phyloP scores from a whole-genome alignment of 1,139 yeast genomes.

The Pneumocystis wakefieldiae region DNA sequence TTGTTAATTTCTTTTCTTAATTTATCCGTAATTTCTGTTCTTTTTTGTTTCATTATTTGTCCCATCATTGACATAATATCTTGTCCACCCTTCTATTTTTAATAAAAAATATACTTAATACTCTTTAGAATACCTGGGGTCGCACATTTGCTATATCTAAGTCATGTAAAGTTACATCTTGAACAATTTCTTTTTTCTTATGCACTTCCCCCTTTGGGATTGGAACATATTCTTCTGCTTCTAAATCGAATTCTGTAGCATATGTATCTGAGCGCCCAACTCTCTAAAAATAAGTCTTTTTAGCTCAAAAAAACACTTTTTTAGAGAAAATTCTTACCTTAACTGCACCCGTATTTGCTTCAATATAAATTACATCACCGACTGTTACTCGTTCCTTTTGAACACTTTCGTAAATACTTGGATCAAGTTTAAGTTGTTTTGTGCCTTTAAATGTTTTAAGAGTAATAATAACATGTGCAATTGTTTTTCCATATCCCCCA shows the following conservation, averaged over 20 bases:
- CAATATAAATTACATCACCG: constrained; percentile 94
- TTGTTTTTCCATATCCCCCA: constrained; percentile 95
- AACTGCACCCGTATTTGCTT: constrained; percentile 94
- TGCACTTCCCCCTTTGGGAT: constrained; percentile 98
- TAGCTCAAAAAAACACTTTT: background rate
- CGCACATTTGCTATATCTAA: constrained; percentile 90
- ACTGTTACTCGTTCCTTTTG: constrained; percentile 89
- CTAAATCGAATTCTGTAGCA: constrained; percentile 94
- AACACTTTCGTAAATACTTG: constrained; percentile 86
- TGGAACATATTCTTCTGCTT: constrained; percentile 97
- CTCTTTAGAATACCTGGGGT: constrained; percentile 40
- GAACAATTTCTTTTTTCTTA: constrained; percentile 94
- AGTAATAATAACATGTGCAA: constrained; percentile 86
- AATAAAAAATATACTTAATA: background rate
- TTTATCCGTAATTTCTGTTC: constrained; percentile 97
- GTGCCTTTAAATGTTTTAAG: constrained; percentile 93
- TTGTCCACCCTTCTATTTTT: constrained; percentile 54
- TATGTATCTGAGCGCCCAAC: constrained; percentile 97
- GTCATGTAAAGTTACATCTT: constrained; percentile 91
- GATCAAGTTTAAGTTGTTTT: constrained; percentile 80
- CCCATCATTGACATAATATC: constrained; percentile 99
- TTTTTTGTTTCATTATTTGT: constrained; percentile 84
- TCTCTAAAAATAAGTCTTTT: constrained; percentile 25
- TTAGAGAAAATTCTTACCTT: constrained; percentile 25
- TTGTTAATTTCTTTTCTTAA: constrained; percentile 84